Conservation (phyloP, 73 alveolate genomes). For the Breviolum minutum region DNA sequence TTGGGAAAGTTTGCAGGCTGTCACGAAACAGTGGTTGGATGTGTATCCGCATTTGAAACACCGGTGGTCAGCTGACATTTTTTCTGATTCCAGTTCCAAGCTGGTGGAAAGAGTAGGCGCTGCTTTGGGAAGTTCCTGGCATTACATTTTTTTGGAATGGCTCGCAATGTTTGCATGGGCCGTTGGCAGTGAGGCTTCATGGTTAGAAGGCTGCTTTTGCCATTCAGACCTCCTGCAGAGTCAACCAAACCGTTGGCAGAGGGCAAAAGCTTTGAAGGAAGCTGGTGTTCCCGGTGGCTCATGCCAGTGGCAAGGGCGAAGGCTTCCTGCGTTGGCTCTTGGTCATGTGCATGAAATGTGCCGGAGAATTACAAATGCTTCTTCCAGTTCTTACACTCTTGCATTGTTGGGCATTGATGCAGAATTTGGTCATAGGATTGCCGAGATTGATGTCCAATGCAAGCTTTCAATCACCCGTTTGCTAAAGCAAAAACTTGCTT, state of each 20-base stretch:
- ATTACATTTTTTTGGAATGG: background rate
- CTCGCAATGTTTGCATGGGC: background rate
- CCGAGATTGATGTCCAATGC: background rate
- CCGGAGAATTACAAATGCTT: background rate
- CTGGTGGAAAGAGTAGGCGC: background rate
- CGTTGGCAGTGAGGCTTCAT: background rate
- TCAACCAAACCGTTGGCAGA: background rate
- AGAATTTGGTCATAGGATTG: background rate
- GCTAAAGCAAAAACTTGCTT: background rate
- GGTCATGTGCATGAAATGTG: background rate
- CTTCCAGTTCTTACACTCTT: background rate
- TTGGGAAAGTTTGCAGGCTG: background rate
- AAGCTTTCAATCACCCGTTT: background rate
- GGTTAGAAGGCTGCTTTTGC: constrained; percentile 1
- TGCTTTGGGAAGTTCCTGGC: background rate
- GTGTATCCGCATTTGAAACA: background rate
- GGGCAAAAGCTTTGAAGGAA: background rate
- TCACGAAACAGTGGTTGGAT: background rate
- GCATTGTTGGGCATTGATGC: background rate
- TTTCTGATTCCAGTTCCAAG: background rate
- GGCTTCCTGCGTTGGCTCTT: background rate
- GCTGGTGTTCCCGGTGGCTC: background rate
- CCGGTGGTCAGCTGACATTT: background rate
- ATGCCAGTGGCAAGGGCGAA: background rate
- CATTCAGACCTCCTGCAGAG: background rate